Evolutionary conservation across 139 green algal species (phyloP), one percentile per base, ranked within the genome.

Genomic region (Chlamydomonas urium): DNA sequence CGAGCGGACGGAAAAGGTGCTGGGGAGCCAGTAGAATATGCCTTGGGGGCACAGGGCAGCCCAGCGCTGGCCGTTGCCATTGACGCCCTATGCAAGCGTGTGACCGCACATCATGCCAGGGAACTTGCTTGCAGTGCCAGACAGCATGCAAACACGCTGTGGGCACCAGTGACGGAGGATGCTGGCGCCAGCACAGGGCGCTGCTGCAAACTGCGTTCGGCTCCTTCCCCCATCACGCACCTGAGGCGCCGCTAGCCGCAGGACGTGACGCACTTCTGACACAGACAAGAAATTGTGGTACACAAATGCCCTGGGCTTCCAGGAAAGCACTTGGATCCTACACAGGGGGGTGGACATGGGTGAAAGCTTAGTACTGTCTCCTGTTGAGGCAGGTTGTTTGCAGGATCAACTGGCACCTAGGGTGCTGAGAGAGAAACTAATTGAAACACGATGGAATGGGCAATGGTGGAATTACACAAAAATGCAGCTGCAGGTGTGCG

Each of bases 211-310:
- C 4, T 66, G 37, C 19, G 19, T 71, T 31, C 29, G 10, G 60
- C 60, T 68, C 10, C 42, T 24, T 50, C 10, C 42, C 10, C 42
- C 32, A 57, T 29, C 45, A 65, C 74, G 17, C 56, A 86, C 76
- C 48, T 74, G 74, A 1, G 26, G 37, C 4, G 75, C 71, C 28
- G 74, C 74, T 21, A 80, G 60, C 24, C 68, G 38, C 50, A 79
- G 78, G 66, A 96, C 86, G 76, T 97, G 91, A 0, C 89, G 73
- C 14, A 79, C 86, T 59, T 95, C 91, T 28, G 75, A 77, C 8
- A 74, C 38, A 6, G 61, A 85, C n/a, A 97, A 68, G 67, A 97
- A 96, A 75, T 93, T 92, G 79, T 96, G 91, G 68, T 85, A 92
- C 21, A 91, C 34, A 45, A 88, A 94, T 6, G 79, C 75, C 5